These are phyloP conservation scores for Tricholoma sp. DNA, from an alignment of 768 basidiomycete genomes.

Conservation along the genomic window DNA sequence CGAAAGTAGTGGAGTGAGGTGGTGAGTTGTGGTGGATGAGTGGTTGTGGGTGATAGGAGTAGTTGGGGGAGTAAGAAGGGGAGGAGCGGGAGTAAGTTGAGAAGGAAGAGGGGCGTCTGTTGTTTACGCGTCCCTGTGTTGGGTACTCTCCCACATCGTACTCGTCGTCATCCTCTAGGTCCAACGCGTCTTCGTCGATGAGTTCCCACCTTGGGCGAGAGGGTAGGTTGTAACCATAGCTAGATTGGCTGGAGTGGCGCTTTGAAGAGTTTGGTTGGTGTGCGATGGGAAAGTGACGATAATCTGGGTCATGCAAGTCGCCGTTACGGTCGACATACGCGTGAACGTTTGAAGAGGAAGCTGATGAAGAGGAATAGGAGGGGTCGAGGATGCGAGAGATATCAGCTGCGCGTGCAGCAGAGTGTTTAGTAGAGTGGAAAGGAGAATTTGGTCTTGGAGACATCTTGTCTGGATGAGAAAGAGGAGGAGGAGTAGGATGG, in stretches of 20 bases:
- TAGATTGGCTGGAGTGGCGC: slow-evolving; percentile 8
- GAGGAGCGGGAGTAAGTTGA: slow-evolving; percentile 10
- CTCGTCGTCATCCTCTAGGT: slow-evolving; percentile 25
- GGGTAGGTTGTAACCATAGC: neutral
- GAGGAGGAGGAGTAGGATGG: neutral
- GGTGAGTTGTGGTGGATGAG: slow-evolving; percentile 6
- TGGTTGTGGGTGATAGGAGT: slow-evolving; percentile 17
- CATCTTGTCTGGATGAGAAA: slow-evolving; percentile 2
- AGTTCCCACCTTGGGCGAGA: slow-evolving; percentile 31
- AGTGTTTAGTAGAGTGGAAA: slow-evolving; percentile 21
- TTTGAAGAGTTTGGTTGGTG: slow-evolving; percentile 14
- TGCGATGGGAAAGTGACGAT: slow-evolving; percentile 51
- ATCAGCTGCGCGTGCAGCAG: slow-evolving; percentile 37
- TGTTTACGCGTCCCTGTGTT: neutral
- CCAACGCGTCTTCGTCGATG: slow-evolving; percentile 18
- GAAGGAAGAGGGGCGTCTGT: slow-evolving; percentile 11
- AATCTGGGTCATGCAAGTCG: slow-evolving; percentile 65
- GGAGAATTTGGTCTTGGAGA: slow-evolving; percentile 10
- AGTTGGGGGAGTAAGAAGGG: slow-evolving; percentile 10
- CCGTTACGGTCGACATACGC: slow-evolving; percentile 60
- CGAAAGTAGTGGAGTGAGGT: slow-evolving; percentile 6
- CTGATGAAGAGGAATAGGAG: slow-evolving; percentile 38
- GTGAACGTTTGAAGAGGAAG: slow-evolving; percentile 21
- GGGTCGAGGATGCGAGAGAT: slow-evolving; percentile 63
- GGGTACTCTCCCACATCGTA: slow-evolving; percentile 2